Evolutionary conservation across 768 basidiomycete species (phyloP).

Genomic region (Ephemerocybe angulata): DNA sequence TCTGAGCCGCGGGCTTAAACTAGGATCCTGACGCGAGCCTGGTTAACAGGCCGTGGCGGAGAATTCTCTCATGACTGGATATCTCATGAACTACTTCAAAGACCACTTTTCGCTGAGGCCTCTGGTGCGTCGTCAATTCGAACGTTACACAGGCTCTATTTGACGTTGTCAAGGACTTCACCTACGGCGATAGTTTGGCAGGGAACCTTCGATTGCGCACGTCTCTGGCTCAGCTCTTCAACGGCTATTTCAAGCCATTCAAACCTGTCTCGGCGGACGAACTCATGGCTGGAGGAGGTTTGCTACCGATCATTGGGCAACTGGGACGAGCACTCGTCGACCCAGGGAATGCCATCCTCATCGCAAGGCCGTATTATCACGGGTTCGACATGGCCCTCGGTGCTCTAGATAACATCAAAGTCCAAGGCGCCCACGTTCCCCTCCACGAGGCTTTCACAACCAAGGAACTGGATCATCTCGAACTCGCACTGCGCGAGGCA

Average conservation of each 20-base stretch:
- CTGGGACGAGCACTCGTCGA: slow-evolving; percentile 12
- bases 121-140: slow-evolving; percentile 1
- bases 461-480: slow-evolving; percentile 16
- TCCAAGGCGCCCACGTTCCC: slow-evolving; percentile 10
- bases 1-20: neutral
- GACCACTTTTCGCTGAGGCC: slow-evolving; percentile 7
- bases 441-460: slow-evolving; percentile 11
- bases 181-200: slow-evolving; percentile 13
- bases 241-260: slow-evolving; percentile 12
- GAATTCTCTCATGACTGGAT: slow-evolving; percentile 15
- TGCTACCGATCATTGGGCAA: slow-evolving; percentile 11
- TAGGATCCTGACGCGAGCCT: neutral
- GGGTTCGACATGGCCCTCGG: slow-evolving; percentile 14
- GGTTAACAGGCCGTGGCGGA: slow-evolving; percentile 15
- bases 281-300: slow-evolving; percentile 14
- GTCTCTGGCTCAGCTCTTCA: slow-evolving; percentile 13
- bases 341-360: slow-evolving; percentile 14
- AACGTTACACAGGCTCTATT: neutral
- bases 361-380: slow-evolving; percentile 16
- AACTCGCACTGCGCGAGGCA: slow-evolving; percentile 13
- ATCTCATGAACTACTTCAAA: slow-evolving; percentile 14
- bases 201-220: slow-evolving; percentile 10
- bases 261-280: slow-evolving; percentile 9
- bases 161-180: slow-evolving; percentile 14
- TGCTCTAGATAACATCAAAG: slow-evolving; percentile 3